Conservation (phyloP, 2,329 filamentous ascomycete genomes). For the Colletotrichum sp. region DNA sequence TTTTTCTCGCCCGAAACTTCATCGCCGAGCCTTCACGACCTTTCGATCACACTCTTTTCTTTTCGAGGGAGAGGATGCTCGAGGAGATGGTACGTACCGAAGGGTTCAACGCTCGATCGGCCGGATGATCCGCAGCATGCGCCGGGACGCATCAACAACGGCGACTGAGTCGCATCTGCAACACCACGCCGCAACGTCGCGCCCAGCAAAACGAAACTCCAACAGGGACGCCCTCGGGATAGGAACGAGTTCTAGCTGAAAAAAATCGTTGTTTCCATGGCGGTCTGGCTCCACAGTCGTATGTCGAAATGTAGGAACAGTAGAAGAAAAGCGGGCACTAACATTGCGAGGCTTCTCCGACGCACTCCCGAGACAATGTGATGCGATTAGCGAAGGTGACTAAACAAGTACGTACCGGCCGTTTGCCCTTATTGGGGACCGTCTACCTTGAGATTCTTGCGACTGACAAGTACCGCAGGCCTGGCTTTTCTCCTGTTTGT, state of each 20-base stretch:
- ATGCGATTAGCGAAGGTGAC: constrained; percentile 18
- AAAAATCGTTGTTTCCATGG: neutral
- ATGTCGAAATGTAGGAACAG: neutral
- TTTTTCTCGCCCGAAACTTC: neutral
- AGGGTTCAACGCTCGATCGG: neutral
- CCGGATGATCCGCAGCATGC: neutral
- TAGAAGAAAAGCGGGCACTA: constrained; percentile 9
- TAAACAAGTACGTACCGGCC: constrained; percentile 9
- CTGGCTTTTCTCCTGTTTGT: neutral
- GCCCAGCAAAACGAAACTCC: neutral
- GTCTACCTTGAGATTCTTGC: neutral
- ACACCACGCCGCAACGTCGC: neutral
- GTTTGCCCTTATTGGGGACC: neutral
- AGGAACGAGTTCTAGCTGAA: neutral
- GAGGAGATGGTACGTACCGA: neutral
- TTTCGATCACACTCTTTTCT: neutral
- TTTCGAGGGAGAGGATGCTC: neutral
- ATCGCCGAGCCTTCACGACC: neutral
- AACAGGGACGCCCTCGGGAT: neutral
- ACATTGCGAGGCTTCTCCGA: constrained; percentile 19
- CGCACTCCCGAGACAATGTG: constrained; percentile 9
- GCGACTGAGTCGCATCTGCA: neutral
- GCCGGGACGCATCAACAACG: neutral
- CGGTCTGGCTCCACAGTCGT: constrained; percentile 8
- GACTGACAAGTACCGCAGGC: neutral